Evolutionary conservation across 2,329 filamentous ascomycete genomes (phyloP), one percentile per base, ranked within the genome.

Genomic region (Tolypocladium tundrense): DNA sequence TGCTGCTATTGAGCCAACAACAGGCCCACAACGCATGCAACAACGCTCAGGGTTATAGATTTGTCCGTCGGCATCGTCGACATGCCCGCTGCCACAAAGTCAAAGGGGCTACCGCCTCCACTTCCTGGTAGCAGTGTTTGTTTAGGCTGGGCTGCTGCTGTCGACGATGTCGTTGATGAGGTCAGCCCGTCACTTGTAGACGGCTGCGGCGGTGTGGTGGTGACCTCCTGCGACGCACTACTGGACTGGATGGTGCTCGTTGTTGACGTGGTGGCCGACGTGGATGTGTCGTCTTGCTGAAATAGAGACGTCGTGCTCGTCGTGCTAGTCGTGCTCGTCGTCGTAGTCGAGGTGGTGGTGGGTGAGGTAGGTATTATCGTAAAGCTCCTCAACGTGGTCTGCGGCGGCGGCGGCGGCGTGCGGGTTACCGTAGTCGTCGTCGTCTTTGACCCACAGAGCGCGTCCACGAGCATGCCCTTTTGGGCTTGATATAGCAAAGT

Each of bases 401-500:
- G 13, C 8, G 50, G 52, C 27, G 52, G 21, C n/a, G 48, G 39
- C 24, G 51, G 24, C 21, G 43, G 27, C n/a, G 14, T 53, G 33
- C 27, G 53, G 37, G 9, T 56, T 31, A 55, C 51, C 45, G 53
- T 57, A 4, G 57, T 59, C 2, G 58, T 39, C 11, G 52, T 43
- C 27, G 58, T 40, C n/a, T 61, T 57, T 21, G 60, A 50, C 37
- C 61, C 63, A 56, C 76, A 78, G 6, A 77, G 63, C 2, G 72
- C 61, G 8, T 63, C 62, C n/a, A 73, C 66, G 8, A 78, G 65
- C 40, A 70, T 67, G 3, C 73, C 75, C 24, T 63, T 59, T 56
- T 75, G 63, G 1, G 70, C 73, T 42, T 71, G 69, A 6, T 67
- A 69, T 16, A 79, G 60, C 14, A 79, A 60, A 2, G 75, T 71